Evolutionary conservation across 1,139 yeast species (phyloP).

Genomic region (Entelexis paramagnoliae): DNA sequence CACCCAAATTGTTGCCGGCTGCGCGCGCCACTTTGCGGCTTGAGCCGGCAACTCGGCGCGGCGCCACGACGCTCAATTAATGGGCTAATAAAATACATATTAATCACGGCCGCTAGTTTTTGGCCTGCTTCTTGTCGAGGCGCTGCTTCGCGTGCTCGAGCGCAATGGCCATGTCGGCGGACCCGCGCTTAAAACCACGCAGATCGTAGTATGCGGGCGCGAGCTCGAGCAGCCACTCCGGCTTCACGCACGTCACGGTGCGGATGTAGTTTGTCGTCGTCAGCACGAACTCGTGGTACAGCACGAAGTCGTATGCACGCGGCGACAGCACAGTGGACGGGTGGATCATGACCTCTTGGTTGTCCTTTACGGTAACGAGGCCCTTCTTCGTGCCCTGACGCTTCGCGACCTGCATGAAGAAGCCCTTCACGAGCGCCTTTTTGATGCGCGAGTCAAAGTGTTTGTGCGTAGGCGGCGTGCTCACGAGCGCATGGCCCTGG

Average conservation of each 20-base stretch:
- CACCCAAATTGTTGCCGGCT: too few relatives aligned
- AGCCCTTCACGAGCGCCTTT: constrained; percentile 83
- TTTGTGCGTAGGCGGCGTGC: constrained; percentile 61
- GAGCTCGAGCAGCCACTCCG: constrained; percentile 81
- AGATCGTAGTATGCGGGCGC: constrained; percentile 81
- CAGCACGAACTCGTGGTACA: constrained; percentile 88
- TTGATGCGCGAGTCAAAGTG: constrained; percentile 60
- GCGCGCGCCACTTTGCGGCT: too few relatives aligned
- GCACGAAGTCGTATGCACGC: constrained; percentile 64
- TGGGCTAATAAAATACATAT: not conserved
- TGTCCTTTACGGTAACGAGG: constrained; percentile 87
- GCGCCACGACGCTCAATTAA: not conserved
- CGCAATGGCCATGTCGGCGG: constrained; percentile 24
- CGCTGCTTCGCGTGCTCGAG: constrained; percentile 22
- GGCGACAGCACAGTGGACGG: constrained; percentile 83
- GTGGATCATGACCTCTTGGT: constrained; percentile 88
- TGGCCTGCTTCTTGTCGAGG: constrained; percentile 13
- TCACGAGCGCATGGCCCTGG: constrained; percentile 59
- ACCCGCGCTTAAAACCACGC: constrained; percentile 29
- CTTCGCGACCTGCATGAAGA: constrained; percentile 97
- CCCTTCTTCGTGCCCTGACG: constrained; percentile 37
- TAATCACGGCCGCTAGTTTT: not conserved
- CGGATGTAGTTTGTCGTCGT: constrained; percentile 89
- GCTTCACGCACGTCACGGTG: constrained; percentile 83
- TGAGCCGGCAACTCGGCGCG: not conserved